These are phyloP conservation scores for Solanum infundibuliforme DNA, from an alignment of 257 asterid genomes.

Conservation along the genomic window DNA sequence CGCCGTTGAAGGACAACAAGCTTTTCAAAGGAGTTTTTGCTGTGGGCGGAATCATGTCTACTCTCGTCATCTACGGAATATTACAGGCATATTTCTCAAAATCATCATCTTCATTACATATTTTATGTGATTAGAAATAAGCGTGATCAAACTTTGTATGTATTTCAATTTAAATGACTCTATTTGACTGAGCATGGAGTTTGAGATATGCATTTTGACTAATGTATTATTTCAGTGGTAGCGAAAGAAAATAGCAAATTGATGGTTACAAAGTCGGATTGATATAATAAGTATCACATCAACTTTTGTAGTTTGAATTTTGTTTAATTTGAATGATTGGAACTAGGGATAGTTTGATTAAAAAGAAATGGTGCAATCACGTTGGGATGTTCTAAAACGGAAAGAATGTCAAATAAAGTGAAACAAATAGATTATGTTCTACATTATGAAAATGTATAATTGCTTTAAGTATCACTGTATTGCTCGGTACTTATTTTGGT, in stretches of 20 bases:
- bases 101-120: neutral
- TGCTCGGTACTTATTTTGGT: neutral
- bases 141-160: neutral
- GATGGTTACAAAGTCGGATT: neutral
- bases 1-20: conserved; percentile 48
- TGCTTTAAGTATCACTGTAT: neutral
- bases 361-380: neutral
- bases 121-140: neutral
- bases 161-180: neutral
- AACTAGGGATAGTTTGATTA: neutral
- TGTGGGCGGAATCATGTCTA: conserved; percentile 88
- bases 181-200: neutral
- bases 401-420: neutral
- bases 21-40: conserved; percentile 56
- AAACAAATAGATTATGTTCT: neutral
- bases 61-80: conserved; percentile 80
- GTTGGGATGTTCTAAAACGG: neutral
- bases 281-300: neutral
- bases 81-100: conserved; percentile 44
- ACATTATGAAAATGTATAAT: neutral
- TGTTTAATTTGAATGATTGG: neutral
- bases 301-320: neutral
- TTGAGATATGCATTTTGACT: neutral
- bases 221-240: neutral
- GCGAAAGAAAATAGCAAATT: neutral